These are phyloP conservation scores for Scheffersomyces ergatensis DNA, from an alignment of 805 yeast genomes.

Conservation along the genomic window DNA sequence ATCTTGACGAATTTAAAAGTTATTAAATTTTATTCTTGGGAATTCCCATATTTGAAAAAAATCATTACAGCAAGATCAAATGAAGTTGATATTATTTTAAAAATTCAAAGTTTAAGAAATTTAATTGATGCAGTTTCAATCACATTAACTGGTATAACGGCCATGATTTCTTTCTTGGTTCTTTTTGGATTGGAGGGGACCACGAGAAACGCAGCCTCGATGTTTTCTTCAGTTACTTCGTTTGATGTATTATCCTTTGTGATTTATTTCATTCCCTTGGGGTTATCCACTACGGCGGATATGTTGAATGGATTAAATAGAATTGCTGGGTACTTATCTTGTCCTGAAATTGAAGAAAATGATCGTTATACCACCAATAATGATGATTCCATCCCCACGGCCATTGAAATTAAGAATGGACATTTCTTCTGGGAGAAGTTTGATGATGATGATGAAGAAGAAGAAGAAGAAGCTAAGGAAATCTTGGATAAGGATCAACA, in stretches of 20 bases:
- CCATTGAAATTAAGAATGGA: constrained; percentile 52
- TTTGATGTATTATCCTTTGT: constrained; percentile 58
- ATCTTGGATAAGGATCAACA: not conserved
- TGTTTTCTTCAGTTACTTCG: constrained; percentile 65
- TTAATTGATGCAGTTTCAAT: constrained; percentile 59
- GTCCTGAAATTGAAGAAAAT: constrained; percentile 24
- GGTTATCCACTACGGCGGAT: constrained; percentile 62
- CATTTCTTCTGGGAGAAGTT: constrained; percentile 60
- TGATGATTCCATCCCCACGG: constrained; percentile 9
- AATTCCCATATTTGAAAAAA: constrained; percentile 59
- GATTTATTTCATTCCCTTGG: constrained; percentile 62
- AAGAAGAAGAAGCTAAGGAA: constrained; percentile 6
- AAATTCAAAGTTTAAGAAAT: constrained; percentile 61
- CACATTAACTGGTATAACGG: constrained; percentile 63
- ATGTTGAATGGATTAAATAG: constrained; percentile 59
- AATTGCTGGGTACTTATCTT: constrained; percentile 47
- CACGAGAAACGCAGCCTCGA: constrained; percentile 47
- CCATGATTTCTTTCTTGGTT: constrained; percentile 49
- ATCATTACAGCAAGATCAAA: constrained; percentile 52
- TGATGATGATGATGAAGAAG: constrained; percentile 7
- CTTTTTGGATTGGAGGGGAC: constrained; percentile 23
- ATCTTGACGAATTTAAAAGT: constrained; percentile 69
- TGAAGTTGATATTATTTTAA: constrained; percentile 59
- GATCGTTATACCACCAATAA: constrained; percentile 3
- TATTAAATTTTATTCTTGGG: constrained; percentile 89